A percentile compares a stretch with the other conserved stretches of the same genome.
Evolutionary conservation across 2,329 filamentous ascomycete genomes (phyloP).

Genomic region (Trichoderma breve): DNA sequence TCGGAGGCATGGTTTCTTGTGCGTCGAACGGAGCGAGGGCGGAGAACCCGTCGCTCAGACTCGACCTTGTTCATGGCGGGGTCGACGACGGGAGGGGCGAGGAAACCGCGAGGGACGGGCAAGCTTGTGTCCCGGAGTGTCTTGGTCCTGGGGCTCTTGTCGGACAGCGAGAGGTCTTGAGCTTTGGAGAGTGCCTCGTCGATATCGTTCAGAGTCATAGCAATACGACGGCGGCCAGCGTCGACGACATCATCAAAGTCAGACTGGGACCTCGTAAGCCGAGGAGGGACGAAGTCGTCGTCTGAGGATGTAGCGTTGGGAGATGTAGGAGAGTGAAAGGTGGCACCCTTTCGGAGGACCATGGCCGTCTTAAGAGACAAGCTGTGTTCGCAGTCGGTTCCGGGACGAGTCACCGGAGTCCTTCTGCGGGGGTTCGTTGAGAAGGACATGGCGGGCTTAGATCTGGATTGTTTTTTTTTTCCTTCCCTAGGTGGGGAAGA

Average conservation of each 20-base stretch:
- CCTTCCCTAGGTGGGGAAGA: conserved; percentile 30
- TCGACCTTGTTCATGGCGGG: conserved; percentile 46
- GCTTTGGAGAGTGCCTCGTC: conserved; percentile 58
- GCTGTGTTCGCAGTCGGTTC: conserved; percentile 31
- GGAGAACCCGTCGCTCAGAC: conserved; percentile 49
- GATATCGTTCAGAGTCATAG: conserved; percentile 63
- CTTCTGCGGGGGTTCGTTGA: conserved; percentile 48
- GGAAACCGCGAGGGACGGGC: conserved; percentile 59
- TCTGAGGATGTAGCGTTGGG: conserved; percentile 40
- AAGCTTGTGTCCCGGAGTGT: conserved; percentile 55
- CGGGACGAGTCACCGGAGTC: conserved; percentile 43
- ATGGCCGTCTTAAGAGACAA: conserved; percentile 38
- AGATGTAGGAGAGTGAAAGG: conserved; percentile 56
- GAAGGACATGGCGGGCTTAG: conserved; percentile 49
- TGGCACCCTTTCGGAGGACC: conserved; percentile 68
- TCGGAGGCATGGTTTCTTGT: conserved; percentile 73
- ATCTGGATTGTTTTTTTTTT: conserved; percentile 25
- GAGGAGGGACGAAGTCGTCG: conserved; percentile 48
- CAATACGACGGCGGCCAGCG: conserved; percentile 66
- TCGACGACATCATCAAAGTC: conserved; percentile 70
- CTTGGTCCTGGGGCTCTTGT: conserved; percentile 31
- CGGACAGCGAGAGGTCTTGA: conserved; percentile 40
- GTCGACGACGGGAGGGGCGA: conserved; percentile 55
- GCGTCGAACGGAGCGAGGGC: conserved; percentile 54
- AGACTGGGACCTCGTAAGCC: conserved; percentile 66